Evolutionary conservation across 2,329 filamentous ascomycete species (phyloP).

Genomic region (Aspergillus japonicus): DNA sequence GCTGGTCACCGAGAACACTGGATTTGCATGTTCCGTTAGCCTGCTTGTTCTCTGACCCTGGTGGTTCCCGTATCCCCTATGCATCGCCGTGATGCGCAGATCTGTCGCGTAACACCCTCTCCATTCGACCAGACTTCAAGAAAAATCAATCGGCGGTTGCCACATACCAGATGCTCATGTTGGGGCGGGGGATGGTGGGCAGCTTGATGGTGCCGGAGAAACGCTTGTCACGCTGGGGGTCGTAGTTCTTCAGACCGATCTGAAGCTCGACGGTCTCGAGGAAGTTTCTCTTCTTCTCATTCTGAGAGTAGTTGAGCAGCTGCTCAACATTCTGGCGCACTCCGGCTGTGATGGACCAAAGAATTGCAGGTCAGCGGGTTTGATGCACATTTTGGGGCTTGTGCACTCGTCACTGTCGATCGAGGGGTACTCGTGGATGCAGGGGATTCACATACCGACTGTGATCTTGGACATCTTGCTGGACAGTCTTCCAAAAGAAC

Average conservation of each 20-base stretch:
- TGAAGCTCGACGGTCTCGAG: slow-evolving; percentile 81
- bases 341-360: slow-evolving; percentile 61
- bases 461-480: slow-evolving; percentile 58
- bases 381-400: no score
- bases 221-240: slow-evolving; percentile 99
- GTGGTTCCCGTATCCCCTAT: no score
- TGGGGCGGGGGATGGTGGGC: slow-evolving; percentile 83
- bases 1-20: slow-evolving; percentile 84
- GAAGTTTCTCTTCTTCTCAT: slow-evolving; percentile 98
- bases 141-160: slow-evolving; percentile 7
- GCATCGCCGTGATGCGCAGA: no score
- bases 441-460: slow-evolving; percentile 49
- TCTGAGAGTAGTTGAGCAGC: slow-evolving; percentile 89
- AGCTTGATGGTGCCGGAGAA: slow-evolving; percentile 99
- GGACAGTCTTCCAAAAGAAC: slow-evolving; percentile 83
- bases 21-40: slow-evolving; percentile 18
- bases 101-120: no score
- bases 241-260: slow-evolving; percentile 98
- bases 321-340: slow-evolving; percentile 92
- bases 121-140: no score
- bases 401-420: not conserved
- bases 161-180: slow-evolving; percentile 78
- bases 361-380: slow-evolving; percentile 8
- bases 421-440: not conserved
- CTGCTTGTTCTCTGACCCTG: not conserved